Evolutionary conservation across 2,329 filamentous ascomycete species (phyloP).

Genomic region (Teratosphaeriaceae sp.): DNA sequence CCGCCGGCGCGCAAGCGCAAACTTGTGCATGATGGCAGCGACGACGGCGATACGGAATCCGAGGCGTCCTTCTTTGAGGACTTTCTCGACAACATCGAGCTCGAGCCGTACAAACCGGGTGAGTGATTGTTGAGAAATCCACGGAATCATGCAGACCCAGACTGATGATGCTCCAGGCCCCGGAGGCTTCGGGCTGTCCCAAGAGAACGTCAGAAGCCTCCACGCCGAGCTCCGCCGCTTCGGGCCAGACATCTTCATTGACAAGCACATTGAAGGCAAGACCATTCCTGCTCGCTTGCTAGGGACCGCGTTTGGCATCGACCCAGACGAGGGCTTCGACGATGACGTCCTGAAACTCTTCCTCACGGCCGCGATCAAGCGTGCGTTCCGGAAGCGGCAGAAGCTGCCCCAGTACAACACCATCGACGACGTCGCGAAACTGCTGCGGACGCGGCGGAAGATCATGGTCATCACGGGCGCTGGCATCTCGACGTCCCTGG

Average conservation of each 20-base stretch:
- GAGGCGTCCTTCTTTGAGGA: conserved; percentile 7
- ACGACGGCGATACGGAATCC: conserved; percentile 5
- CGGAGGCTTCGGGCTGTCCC: not conserved
- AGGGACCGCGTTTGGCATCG: conserved; percentile 77
- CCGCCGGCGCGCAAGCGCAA: not conserved
- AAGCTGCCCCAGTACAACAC: conserved; percentile 78
- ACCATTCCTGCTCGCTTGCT: conserved; percentile 73
- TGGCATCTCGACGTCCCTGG: conserved; percentile 92
- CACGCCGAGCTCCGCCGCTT: conserved; percentile 27
- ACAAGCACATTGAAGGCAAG: conserved; percentile 58
- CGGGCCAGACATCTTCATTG: conserved; percentile 72
- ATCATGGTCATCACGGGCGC: conserved; percentile 93
- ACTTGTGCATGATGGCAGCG: not conserved
- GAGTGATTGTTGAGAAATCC: no score
- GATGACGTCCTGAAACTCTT: conserved; percentile 63
- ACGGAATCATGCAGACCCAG: conserved; percentile 1
- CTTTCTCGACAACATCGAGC: conserved; percentile 9
- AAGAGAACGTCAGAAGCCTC: not conserved
- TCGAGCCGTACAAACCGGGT: conserved; percentile 7
- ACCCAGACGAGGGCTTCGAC: conserved; percentile 60
- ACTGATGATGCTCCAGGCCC: no score
- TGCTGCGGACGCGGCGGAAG: conserved; percentile 69
- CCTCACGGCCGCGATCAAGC: conserved; percentile 67
- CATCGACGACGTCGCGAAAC: conserved; percentile 74
- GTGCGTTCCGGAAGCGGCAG: conserved; percentile 73